Conservation (phyloP, 768 basidiomycete genomes). For the Flagelloscypha sp. region DNA sequence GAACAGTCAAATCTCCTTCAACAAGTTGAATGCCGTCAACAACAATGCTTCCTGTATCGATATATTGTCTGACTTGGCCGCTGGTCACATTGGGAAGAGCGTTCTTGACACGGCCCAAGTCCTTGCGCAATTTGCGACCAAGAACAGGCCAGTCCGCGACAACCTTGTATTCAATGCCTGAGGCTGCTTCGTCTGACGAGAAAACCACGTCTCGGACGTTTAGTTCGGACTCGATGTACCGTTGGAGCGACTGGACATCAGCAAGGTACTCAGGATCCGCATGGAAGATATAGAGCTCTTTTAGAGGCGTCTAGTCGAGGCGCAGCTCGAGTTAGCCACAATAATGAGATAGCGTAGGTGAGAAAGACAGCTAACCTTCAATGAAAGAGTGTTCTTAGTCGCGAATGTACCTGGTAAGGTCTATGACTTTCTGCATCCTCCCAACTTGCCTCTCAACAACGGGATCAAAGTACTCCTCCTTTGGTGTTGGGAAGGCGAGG, state of each 20-base stretch:
- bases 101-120: constrained; percentile 81
- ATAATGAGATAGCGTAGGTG: not conserved
- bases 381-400: constrained; percentile 78
- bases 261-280: constrained; percentile 73
- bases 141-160: constrained; percentile 94
- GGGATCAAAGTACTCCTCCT: constrained; percentile 89
- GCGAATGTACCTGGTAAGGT: constrained; percentile 80
- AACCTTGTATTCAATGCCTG: constrained; percentile 85
- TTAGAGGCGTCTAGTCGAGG: constrained; percentile 68
- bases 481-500: constrained; percentile 85
- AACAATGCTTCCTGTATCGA: constrained; percentile 62
- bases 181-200: constrained; percentile 77
- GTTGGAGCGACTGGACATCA: constrained; percentile 76
- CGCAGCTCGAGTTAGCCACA: constrained; percentile 2
- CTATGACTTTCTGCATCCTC: constrained; percentile 93
- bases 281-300: constrained; percentile 92
- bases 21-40: constrained; percentile 89
- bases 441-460: constrained; percentile 91
- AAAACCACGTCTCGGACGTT: constrained; percentile 89
- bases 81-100: constrained; percentile 76
- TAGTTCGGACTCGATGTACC: constrained; percentile 90
- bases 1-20: constrained; percentile 84
- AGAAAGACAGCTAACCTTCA: constrained; percentile 60
- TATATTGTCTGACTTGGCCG: constrained; percentile 73
- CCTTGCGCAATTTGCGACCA: constrained; percentile 89